These are phyloP conservation scores for Hibiscus syriacus DNA, from an alignment of 345 rosid genomes.

Conservation along the genomic window DNA sequence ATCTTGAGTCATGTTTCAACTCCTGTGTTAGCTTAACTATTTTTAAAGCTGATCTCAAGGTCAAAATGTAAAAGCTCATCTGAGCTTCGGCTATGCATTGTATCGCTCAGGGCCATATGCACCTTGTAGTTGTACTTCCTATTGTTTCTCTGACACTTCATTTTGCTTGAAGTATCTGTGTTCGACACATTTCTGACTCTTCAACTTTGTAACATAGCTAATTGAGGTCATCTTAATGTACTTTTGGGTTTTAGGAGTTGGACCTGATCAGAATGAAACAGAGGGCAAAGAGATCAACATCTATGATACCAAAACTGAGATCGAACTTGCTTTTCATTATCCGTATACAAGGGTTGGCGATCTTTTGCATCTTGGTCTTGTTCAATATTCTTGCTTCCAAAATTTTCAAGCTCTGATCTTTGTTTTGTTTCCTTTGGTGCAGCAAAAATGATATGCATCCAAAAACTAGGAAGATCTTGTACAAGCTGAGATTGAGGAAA, in stretches of 20 bases:
- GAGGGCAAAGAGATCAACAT: slow-evolving; percentile 53
- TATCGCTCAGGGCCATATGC: background rate
- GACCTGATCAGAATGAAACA: slow-evolving; percentile 78
- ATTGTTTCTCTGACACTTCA: background rate
- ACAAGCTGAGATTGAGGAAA: slow-evolving; percentile 49
- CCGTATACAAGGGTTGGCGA: slow-evolving; percentile 70
- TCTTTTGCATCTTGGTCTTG: background rate
- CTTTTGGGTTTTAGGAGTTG: slow-evolving; percentile 41
- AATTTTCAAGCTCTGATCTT: background rate
- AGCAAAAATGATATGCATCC: slow-evolving; percentile 85
- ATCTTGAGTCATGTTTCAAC: background rate
- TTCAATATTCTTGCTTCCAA: background rate
- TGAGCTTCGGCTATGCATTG: background rate
- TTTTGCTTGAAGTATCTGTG: background rate
- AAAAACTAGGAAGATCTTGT: slow-evolving; percentile 51
- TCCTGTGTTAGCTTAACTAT: background rate
- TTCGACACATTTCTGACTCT: background rate
- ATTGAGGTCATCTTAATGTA: background rate
- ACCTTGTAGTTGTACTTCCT: background rate
- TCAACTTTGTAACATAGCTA: too few relatives aligned
- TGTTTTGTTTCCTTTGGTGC: slow-evolving; percentile 1
- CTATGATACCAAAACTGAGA: slow-evolving; percentile 22
- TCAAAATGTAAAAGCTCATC: background rate
- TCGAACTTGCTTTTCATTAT: slow-evolving; percentile 60
- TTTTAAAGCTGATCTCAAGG: background rate